Base-by-base conservation (phyloP, 2,329 filamentous ascomycete genomes). In the Fusarium caatingaense region DNA sequence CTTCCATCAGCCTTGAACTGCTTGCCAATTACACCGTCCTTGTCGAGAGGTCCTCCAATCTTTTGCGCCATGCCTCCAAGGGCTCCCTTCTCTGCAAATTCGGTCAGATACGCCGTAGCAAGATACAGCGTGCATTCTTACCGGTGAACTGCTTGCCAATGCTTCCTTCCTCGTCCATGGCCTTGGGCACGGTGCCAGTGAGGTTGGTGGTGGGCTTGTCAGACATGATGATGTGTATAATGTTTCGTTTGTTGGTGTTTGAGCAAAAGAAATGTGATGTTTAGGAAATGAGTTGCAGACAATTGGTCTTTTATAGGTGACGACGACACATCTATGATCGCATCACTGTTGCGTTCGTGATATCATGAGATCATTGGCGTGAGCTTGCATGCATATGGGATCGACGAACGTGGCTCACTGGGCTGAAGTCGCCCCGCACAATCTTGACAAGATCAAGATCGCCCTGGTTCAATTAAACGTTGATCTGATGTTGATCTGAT, bases 61-160 rank as follows among this genome's bases (percentile, higher is more conserved):
- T 81, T 82, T 74, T 87, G 79, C 0, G 82, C 85, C 4, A 82
- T 78, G 13, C 84, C 82, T 9, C 86, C 86, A n/a, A 88, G 76
- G 0, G 81, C 79, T 20, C 86, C 86, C 8, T 84, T 74, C 40
- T 81, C 82, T 84, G 20, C 3, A 8, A 5, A 15, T 1, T 15
- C 9, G 2, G 1, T n/a, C 1, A 46, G n/a, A 13, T 48, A 28
- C 11, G 12, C 8, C 8, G 1, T 3, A 5, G 3, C 2, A 3
- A 3, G 1, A 4, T 1, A 2, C 0, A 3, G 3, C 10, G 30
- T 13, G 4, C 13, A 30, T 1, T 18, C 76, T 49, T 74, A 84
- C 83, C 82, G 6, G 84, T 88, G 72, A 88, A 88, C 23, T 88
- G 85, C 69, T 85, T 86, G 21, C 87, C 86, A 34, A 88, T 81